These are phyloP conservation scores for Vigna trinervia DNA, from an alignment of 306 rosid species.

Conservation along the genomic window DNA sequence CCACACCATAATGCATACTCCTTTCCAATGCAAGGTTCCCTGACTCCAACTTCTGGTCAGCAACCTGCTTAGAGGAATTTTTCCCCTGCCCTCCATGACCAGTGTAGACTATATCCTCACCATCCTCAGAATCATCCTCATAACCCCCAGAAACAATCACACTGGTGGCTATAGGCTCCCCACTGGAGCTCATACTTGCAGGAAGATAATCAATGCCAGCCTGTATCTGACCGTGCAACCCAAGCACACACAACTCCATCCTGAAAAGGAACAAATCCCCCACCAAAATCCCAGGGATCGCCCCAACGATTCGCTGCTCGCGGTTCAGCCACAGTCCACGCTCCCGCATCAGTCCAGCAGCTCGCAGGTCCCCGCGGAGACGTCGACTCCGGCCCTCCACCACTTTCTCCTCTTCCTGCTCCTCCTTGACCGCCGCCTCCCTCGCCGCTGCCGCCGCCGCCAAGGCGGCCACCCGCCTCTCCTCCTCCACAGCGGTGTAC, in stretches of 20 bases:
- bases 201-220: conserved; percentile 95
- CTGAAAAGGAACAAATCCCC: conserved; percentile 84
- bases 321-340: conserved; percentile 85
- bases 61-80: conserved; percentile 63
- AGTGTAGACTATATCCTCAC: conserved; percentile 79
- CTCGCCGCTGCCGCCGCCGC: neutral
- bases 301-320: conserved; percentile 84
- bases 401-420: neutral
- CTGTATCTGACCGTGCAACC: conserved; percentile 83
- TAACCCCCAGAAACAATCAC: conserved; percentile 93
- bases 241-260: conserved; percentile 87
- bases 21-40: conserved; percentile 95
- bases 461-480: conserved; percentile 19
- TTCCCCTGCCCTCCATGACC: conserved; percentile 98
- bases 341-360: conserved; percentile 65
- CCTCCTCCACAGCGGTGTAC: conserved; percentile 53
- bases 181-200: conserved; percentile 72
- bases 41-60: conserved; percentile 79
- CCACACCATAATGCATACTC: conserved; percentile 88
- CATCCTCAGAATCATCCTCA: conserved; percentile 86
- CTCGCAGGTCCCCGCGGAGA: conserved; percentile 71
- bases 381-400: conserved; percentile 26
- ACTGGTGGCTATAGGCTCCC: conserved; percentile 94
- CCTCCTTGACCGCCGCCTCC: too few relatives aligned
- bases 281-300: conserved; percentile 76